phyloP scores from a whole-genome alignment of 257 asterid species.

The Knoxia roxburghii region DNA sequence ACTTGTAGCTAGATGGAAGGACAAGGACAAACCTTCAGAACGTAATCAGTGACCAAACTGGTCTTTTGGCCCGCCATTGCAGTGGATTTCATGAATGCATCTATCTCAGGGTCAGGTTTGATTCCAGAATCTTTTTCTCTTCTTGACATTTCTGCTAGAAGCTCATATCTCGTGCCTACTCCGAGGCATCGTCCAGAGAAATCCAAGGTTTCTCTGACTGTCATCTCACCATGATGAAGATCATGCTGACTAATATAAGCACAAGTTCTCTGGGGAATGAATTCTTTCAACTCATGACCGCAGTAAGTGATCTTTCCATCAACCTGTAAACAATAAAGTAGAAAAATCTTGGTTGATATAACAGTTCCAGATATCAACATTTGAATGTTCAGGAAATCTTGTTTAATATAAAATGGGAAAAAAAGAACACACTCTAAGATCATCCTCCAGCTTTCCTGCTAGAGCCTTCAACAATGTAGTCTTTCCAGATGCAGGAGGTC shows the following conservation, averaged over 20 bases:
- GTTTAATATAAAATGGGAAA: neutral
- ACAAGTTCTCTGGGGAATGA: slow-evolving; percentile 86
- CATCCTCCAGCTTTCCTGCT: slow-evolving; percentile 52
- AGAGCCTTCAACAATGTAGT: slow-evolving; percentile 48
- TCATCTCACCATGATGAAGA: slow-evolving; percentile 92
- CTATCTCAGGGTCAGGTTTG: slow-evolving; percentile 85
- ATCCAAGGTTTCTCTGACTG: slow-evolving; percentile 76
- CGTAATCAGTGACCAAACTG: slow-evolving; percentile 79
- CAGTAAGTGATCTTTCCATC: slow-evolving; percentile 73
- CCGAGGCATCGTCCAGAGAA: slow-evolving; percentile 91
- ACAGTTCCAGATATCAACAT: neutral
- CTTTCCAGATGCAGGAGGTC: slow-evolving; percentile 65
- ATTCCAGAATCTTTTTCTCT: slow-evolving; percentile 76
- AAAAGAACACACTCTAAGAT: slow-evolving; percentile 40
- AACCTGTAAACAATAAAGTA: slow-evolving; percentile 34
- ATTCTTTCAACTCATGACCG: slow-evolving; percentile 76
- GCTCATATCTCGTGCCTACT: slow-evolving; percentile 84
- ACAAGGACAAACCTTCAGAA: slow-evolving; percentile 53
- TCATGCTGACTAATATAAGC: slow-evolving; percentile 92
- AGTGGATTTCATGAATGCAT: slow-evolving; percentile 93
- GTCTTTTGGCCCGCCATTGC: slow-evolving; percentile 84
- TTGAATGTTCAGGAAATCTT: neutral
- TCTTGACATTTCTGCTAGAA: slow-evolving; percentile 68
- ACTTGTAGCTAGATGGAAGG: slow-evolving; percentile 3
- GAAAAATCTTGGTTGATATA: neutral